Conservation (phyloP, 192 early-diverging fungal species). For the Spizellomyces sp. region DNA sequence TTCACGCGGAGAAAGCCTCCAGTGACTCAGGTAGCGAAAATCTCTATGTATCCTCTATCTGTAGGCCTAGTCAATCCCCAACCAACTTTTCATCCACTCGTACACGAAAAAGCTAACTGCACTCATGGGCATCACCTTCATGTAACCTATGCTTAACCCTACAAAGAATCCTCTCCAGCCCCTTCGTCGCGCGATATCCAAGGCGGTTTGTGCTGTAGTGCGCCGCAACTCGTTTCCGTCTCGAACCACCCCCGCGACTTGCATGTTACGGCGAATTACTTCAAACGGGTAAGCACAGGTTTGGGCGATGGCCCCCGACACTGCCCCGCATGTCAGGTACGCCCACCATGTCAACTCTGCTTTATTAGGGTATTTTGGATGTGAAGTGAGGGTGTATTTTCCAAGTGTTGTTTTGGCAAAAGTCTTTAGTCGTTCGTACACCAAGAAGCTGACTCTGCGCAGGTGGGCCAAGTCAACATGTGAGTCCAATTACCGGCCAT, state of each 20-base stretch:
- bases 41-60: no score
- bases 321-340: slow-evolving; percentile 76
- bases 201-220: slow-evolving; percentile 55
- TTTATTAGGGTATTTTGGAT: background rate
- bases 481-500: background rate
- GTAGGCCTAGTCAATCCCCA: slow-evolving; percentile 45
- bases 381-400: slow-evolving; percentile 20
- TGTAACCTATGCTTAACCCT: slow-evolving; percentile 94
- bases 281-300: slow-evolving; percentile 92
- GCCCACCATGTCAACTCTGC: slow-evolving; percentile 65
- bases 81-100: slow-evolving; percentile 68
- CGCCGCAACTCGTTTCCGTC: slow-evolving; percentile 18
- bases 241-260: slow-evolving; percentile 42
- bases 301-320: slow-evolving; percentile 84
- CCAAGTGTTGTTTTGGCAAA: slow-evolving; percentile 27
- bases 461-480: background rate
- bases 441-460: slow-evolving; percentile 76
- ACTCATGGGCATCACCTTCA: slow-evolving; percentile 94
- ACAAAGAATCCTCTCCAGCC: slow-evolving; percentile 92
- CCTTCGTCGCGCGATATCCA: slow-evolving; percentile 62
- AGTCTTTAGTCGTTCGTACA: slow-evolving; percentile 66
- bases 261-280: slow-evolving; percentile 62
- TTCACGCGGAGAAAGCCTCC: no score
- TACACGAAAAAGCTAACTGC: slow-evolving; percentile 88
- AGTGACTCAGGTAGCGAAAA: no score